Base-by-base conservation (phyloP, 2,329 filamentous ascomycete genomes). In the Chrysoporthe deuterocubensis region DNA sequence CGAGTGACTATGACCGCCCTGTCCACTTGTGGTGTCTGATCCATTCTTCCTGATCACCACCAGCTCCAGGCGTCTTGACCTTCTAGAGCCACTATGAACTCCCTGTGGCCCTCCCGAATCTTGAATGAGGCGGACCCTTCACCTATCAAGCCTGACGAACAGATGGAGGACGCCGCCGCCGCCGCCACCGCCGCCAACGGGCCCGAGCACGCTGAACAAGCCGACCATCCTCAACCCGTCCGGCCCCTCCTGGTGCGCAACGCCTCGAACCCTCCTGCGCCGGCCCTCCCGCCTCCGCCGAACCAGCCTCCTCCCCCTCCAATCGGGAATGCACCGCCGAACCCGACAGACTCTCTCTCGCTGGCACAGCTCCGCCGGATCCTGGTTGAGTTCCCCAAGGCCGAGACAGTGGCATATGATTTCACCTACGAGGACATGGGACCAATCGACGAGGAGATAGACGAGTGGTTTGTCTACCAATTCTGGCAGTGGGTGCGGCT, bases 401-500 rank as follows among this genome's bases (percentile, higher is more conserved):
- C 84, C 63, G 91, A 94, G 72, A 87, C 90, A 62, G 83, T 86
- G 56, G 88, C 89, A 13, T 99, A 99, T 82, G 94, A 96, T 69
- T 99, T 97, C 77, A 87, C 87, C 71, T 95, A 95, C 80, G 82
- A 86, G 37, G 92, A 95, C 78, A 86, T 87, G 66, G 89, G 90
- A 32, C 82, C 88, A 0, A 90, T 97, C 73, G 89, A 92, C 21
- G 93, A 96, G 71, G 96, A 99, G 82, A 85, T 99, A 60, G 93
- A 98, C 76, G 96, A 99, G 81, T 99, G 96, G 96, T 99, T 99
- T 79, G 89, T 91, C 64, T 97, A 98, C 79, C 91, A 92, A 73
- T 90, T 93, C 70, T 92, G 92, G 79, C 94, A 98, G 76, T 92
- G 92, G 80, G 86, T 90, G 59, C 90, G 94, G 74, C 83, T 97